phyloP scores from a whole-genome alignment of 2,329 filamentous ascomycete species.

The Penicillium capsulatum region DNA sequence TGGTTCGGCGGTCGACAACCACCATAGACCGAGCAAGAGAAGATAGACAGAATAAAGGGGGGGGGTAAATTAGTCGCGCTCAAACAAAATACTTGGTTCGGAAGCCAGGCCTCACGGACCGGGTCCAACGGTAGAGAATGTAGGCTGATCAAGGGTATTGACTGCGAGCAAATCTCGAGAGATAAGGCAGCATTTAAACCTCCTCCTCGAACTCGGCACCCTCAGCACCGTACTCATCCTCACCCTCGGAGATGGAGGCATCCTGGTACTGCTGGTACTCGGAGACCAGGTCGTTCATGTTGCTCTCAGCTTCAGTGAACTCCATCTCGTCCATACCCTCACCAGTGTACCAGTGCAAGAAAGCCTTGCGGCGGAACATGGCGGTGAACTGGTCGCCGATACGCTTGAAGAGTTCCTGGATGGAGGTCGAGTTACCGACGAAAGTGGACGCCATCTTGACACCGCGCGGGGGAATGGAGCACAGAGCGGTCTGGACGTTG shows the following conservation, averaged over 20 bases:
- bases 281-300: constrained; percentile 99
- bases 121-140: constrained; percentile 29
- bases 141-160: constrained; percentile 38
- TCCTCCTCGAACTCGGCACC: constrained; percentile 70
- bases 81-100: constrained; percentile 33
- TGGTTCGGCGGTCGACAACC: constrained; percentile 17
- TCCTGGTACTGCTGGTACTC: constrained; percentile 99
- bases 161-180: constrained; percentile 34
- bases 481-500: constrained; percentile 99
- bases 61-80: constrained; percentile 33
- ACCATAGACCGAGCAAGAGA: constrained; percentile 22
- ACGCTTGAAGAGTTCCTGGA: constrained; percentile 99
- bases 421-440: constrained; percentile 97
- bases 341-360: constrained; percentile 99
- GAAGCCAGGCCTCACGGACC: constrained; percentile 22
- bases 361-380: constrained; percentile 99
- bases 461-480: constrained; percentile 95
- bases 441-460: constrained; percentile 99
- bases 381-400: constrained; percentile 98
- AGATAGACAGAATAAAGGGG: constrained; percentile 33
- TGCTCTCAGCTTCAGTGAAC: constrained; percentile 99
- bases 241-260: constrained; percentile 91
- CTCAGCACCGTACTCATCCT: constrained; percentile 85
- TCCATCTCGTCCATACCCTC: constrained; percentile 99
- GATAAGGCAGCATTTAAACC: constrained; percentile 52